phyloP scores from a whole-genome alignment of 257 asterid species.

The Jacaranda mimosifolia region DNA sequence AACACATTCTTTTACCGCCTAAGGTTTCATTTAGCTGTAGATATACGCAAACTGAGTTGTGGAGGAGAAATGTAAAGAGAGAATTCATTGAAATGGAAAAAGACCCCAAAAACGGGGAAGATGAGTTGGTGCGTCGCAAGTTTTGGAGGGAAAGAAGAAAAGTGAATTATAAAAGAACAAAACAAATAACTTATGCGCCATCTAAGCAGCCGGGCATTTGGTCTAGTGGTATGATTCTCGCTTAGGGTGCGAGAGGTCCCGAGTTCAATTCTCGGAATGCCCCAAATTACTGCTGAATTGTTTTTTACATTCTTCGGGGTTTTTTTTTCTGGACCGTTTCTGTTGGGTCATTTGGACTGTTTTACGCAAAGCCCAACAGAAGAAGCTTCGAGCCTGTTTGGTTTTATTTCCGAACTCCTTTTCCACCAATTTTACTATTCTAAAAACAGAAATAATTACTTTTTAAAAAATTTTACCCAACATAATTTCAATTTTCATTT shows the following conservation, averaged over 20 bases:
- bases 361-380: too few species aligned
- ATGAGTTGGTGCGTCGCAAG: conserved; percentile 26
- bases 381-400: too few species aligned
- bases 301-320: too few species aligned
- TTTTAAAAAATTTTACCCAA: too few species aligned
- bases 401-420: too few species aligned
- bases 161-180: background rate
- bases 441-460: too few species aligned
- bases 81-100: conserved; percentile 28
- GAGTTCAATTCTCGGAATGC: conserved; percentile 91
- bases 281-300: conserved; percentile 35
- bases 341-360: too few species aligned
- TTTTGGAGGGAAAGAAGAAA: conserved; percentile 49
- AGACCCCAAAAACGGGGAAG: conserved; percentile 35
- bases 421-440: too few species aligned
- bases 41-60: background rate
- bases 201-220: conserved; percentile 55
- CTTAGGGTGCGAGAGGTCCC: conserved; percentile 94
- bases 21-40: conserved; percentile 39
- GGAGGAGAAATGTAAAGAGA: conserved; percentile 19
- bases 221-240: conserved; percentile 86
- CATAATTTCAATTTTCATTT: too few species aligned
- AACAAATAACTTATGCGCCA: too few species aligned
- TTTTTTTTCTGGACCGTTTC: too few species aligned
- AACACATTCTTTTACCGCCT: conserved; percentile 16